phyloP scores from a whole-genome alignment of 2,329 filamentous ascomycete species.

The Monilinia laxa region DNA sequence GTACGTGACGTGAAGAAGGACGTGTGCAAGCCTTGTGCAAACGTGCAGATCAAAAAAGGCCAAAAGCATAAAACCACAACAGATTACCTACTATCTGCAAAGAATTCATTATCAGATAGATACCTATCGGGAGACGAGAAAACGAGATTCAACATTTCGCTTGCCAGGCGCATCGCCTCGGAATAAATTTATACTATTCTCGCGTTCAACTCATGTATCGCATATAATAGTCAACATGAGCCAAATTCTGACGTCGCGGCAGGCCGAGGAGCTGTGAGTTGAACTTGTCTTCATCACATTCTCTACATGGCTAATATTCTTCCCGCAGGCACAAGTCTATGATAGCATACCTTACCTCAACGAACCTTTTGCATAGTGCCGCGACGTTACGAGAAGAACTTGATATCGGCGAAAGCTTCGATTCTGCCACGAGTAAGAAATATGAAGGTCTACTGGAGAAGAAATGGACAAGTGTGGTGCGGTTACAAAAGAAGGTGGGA shows the following conservation, averaged over 20 bases:
- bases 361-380: conserved; percentile 68
- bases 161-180: conserved; percentile 32
- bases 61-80: conserved; percentile 23
- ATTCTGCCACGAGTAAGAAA: conserved; percentile 82
- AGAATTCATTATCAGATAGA: conserved; percentile 14
- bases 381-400: conserved; percentile 73
- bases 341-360: conserved; percentile 79
- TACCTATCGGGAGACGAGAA: not conserved
- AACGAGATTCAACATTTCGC: conserved; percentile 18
- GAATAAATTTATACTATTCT: conserved; percentile 17
- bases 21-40: conserved; percentile 23
- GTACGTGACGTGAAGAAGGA: conserved; percentile 1
- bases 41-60: conserved; percentile 14
- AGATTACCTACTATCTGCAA: not conserved
- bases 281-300: conserved; percentile 19
- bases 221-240: conserved; percentile 55
- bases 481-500: conserved; percentile 87
- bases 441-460: conserved; percentile 94
- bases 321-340: conserved; percentile 80
- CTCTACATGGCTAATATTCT: conserved; percentile 30
- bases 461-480: conserved; percentile 96
- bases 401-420: conserved; percentile 67
- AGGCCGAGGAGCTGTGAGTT: conserved; percentile 85
- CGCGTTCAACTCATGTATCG: conserved; percentile 23
- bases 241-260: conserved; percentile 71